These are phyloP conservation scores for Saccharum officinarum DNA, from an alignment of 176 grass and related monocot species.

Conservation along the genomic window DNA sequence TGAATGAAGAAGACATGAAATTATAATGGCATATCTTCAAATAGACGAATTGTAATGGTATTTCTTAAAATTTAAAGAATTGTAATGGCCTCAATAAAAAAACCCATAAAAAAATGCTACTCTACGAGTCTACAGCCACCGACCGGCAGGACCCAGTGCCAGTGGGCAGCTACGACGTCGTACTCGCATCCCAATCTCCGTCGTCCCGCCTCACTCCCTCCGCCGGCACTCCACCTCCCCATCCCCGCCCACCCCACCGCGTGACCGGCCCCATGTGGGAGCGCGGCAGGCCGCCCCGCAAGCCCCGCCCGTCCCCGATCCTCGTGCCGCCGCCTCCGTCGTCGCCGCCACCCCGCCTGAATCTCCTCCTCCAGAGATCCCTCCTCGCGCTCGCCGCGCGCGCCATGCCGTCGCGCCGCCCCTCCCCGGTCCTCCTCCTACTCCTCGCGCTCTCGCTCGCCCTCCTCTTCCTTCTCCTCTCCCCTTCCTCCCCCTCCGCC, in stretches of 20 bases:
- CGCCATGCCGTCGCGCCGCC: conserved; percentile 49
- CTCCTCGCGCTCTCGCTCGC: conserved; percentile 36
- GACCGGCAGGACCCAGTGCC: too few relatives aligned
- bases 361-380: conserved; percentile 31
- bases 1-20: too few relatives aligned
- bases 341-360: conserved; percentile 36
- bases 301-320: conserved; percentile 37
- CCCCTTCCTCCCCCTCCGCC: conserved; percentile 25
- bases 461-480: conserved; percentile 49
- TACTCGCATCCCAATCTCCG: background rate
- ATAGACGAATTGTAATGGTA: too few relatives aligned
- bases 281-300: conserved; percentile 49
- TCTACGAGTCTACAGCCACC: too few relatives aligned
- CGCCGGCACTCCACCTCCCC: conserved; percentile 12
- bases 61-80: too few relatives aligned
- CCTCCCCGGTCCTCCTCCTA: conserved; percentile 30
- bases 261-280: conserved; percentile 59
- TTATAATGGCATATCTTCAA: too few relatives aligned
- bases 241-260: background rate
- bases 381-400: conserved; percentile 41
- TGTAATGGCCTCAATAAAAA: too few relatives aligned
- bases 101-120: too few relatives aligned
- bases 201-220: background rate
- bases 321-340: conserved; percentile 36
- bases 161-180: background rate